Evolutionary conservation across 768 basidiomycete species (phyloP), one percentile per base, ranked within the genome.

Genomic region (Auriscalpium vulgare): DNA sequence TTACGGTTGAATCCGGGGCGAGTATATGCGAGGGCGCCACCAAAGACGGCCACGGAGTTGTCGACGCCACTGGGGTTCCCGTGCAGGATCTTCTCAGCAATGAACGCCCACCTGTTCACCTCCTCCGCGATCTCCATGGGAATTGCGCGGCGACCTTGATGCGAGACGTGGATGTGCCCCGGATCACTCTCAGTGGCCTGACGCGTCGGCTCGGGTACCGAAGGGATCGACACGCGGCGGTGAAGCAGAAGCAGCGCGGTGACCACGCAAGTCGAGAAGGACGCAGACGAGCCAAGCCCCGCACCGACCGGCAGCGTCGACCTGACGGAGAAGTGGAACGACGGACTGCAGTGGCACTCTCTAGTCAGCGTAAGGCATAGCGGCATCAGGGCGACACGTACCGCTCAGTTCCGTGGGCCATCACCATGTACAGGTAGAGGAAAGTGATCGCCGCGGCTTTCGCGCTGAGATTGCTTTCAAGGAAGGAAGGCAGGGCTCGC

Each of bases 11-110:
- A 91, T 57, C 88, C 85, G 62, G 90, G 75, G 55, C 89, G 82
- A 16, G 87, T 90, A 72, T 95, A 99, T 17, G 86, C 83, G 61
- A 98, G 75, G 29, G 93, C 97, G 49, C 95, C 95, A 17, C 97
- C 97, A 65, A 86, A 89, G 0, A 93, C 88, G 14, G 90, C 80
- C 37, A 97, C 91, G 17, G 94, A 89, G 69, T 99, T 98, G 69
- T 99, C 97, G 21, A 99, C 89, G 9, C 97, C 97, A 63, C 92
- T 95, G 3, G 97, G 97, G 65, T 89, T 98, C 0, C 97, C 97
- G 68, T 99, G 97, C 51, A 97, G 73, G 44, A 99, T 87, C 71
- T 98, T 98, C 74, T 99, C 97, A 10, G 87, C 80, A 51, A 97
- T 75, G 71, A 97, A 98, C 17, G 97, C 93, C 85, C 93, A 97